Evolutionary conservation across 2,329 filamentous ascomycete species (phyloP).

Genomic region (Didymellaceae sp.): DNA sequence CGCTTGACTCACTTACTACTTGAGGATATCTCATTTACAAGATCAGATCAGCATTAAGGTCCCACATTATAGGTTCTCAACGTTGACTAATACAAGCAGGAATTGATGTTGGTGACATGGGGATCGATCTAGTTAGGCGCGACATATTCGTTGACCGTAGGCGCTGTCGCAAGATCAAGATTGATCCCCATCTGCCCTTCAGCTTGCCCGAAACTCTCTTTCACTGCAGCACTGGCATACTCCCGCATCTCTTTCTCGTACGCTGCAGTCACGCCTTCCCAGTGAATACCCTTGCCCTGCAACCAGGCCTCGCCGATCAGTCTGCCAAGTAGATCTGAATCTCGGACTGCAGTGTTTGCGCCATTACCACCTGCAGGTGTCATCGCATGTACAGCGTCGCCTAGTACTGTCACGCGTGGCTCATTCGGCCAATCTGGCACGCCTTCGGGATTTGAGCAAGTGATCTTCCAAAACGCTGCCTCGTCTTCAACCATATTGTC

Average conservation of each 20-base stretch:
- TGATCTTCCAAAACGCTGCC: constrained; percentile 72
- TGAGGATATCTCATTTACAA: too few species aligned
- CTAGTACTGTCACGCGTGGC: constrained; percentile 56
- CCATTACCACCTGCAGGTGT: constrained; percentile 56
- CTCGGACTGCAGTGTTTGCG: constrained; percentile 54
- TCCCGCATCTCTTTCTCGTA: constrained; percentile 49
- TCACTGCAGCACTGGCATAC: constrained; percentile 53
- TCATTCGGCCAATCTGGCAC: constrained; percentile 67
- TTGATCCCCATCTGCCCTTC: constrained; percentile 21
- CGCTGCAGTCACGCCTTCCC: constrained; percentile 44
- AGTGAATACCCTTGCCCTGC: constrained; percentile 28
- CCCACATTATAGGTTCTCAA: too few species aligned
- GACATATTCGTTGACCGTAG: constrained; percentile 26
- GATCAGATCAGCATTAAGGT: too few species aligned
- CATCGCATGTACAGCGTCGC: constrained; percentile 56
- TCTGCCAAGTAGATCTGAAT: constrained; percentile 52
- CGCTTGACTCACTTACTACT: too few species aligned
- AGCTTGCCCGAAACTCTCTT: constrained; percentile 57
- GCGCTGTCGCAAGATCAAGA: constrained; percentile 26
- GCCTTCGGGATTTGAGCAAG: constrained; percentile 65
- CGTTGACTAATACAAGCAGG: too few species aligned
- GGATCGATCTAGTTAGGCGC: constrained; percentile 25
- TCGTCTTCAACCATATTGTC: constrained; percentile 64
- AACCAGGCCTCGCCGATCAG: constrained; percentile 39
- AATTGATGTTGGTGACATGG: too few species aligned